A percentile compares a stretch with the other conserved stretches of the same genome.
phyloP scores from a whole-genome alignment of 2,329 filamentous ascomycete genomes.

The Neoscytalidium dimidiatum region DNA sequence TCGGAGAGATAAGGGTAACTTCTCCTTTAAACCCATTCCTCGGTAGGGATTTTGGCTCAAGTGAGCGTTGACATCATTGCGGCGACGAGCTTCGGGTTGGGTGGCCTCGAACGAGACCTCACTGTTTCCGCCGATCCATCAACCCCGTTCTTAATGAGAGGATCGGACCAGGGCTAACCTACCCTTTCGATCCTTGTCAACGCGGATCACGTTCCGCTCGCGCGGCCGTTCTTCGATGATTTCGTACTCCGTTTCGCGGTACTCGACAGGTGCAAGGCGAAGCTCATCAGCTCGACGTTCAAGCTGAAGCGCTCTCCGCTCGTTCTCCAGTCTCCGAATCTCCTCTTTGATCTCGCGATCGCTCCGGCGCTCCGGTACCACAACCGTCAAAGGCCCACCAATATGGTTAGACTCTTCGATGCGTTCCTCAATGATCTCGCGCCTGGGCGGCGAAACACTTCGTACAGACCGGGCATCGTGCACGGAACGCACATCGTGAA shows the following conservation, averaged over 20 bases:
- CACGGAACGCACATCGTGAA: conserved; percentile 15
- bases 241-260: conserved; percentile 57
- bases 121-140: conserved; percentile 34
- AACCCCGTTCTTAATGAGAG: conserved; percentile 50
- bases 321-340: conserved; percentile 69
- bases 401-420: conserved; percentile 51
- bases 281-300: conserved; percentile 50
- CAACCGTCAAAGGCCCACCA: conserved; percentile 49
- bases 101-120: conserved; percentile 31
- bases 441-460: conserved; percentile 31
- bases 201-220: conserved; percentile 60
- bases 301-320: conserved; percentile 59
- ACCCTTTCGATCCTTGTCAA: conserved; percentile 94
- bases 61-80: conserved; percentile 47
- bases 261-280: conserved; percentile 10
- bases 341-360: conserved; percentile 71
- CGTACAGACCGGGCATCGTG: conserved; percentile 38
- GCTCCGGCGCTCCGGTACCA: conserved; percentile 52
- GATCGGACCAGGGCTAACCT: conserved; percentile 86
- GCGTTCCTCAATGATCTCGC: conserved; percentile 37
- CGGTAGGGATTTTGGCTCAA: conserved; percentile 25
- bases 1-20: background rate
- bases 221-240: conserved; percentile 61
- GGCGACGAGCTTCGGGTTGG: conserved; percentile 46
- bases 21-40: background rate